A percentile compares a stretch with the other conserved stretches of the same genome.
Conservation (phyloP, 1,139 yeast species). For the Magnusiomyces clavatus region DNA sequence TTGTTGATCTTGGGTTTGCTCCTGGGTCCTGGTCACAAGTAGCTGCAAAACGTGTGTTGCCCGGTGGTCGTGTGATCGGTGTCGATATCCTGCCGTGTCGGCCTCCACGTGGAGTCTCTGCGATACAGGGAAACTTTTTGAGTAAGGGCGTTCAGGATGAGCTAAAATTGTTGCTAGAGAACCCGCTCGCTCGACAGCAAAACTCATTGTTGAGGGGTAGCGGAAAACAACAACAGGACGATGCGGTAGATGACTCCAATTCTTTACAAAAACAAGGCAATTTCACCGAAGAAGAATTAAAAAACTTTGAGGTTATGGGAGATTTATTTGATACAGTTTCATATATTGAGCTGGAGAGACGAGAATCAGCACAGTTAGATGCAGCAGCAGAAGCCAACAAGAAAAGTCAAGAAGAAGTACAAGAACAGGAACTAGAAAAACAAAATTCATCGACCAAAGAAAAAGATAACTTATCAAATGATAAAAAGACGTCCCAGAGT, state of each 20-base stretch:
- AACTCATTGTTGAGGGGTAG: slow-evolving; percentile 22
- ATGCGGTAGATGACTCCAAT: slow-evolving; percentile 14
- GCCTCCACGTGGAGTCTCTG: slow-evolving; percentile 73
- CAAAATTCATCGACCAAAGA: no score
- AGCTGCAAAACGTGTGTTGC: slow-evolving; percentile 50
- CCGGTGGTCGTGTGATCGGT: slow-evolving; percentile 67
- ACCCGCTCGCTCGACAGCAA: slow-evolving; percentile 26
- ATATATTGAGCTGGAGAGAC: slow-evolving; percentile 19
- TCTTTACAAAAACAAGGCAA: background rate
- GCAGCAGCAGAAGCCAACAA: no score
- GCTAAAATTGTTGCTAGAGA: slow-evolving; percentile 46
- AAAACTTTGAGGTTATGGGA: background rate
- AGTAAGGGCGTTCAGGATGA: slow-evolving; percentile 57
- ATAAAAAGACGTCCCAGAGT: background rate
- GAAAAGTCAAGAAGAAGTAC: slow-evolving; percentile 4
- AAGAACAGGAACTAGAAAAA: background rate
- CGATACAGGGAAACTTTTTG: slow-evolving; percentile 81
- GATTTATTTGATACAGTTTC: slow-evolving; percentile 6
- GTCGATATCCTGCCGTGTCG: slow-evolving; percentile 71
- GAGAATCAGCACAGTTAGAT: background rate
- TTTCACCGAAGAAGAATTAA: background rate
- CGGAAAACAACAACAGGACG: slow-evolving; percentile 30
- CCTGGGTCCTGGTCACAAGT: slow-evolving; percentile 97
- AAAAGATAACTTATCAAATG: no score
- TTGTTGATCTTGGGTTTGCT: slow-evolving; percentile 86